phyloP scores from a whole-genome alignment of 441 rosid genomes.

The Euphorbia celastroides region DNA sequence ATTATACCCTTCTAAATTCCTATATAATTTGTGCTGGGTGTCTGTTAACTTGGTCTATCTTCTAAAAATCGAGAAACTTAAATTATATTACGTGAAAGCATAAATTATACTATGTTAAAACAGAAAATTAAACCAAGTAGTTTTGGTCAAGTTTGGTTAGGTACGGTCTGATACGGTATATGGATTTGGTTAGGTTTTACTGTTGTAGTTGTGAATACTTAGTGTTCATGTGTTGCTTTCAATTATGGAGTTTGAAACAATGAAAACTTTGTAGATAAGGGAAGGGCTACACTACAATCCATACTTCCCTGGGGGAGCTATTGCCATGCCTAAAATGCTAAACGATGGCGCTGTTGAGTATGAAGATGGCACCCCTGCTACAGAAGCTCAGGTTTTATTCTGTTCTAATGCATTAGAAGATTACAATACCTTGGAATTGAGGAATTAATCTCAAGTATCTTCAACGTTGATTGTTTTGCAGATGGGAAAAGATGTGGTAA shows the following conservation, averaged over 20 bases:
- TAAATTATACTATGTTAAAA: too few species aligned
- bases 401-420: not conserved
- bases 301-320: slow-evolving; percentile 98
- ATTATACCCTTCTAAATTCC: too few species aligned
- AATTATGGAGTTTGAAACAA: not conserved
- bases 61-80: too few species aligned
- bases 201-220: not conserved
- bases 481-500: slow-evolving; percentile 99
- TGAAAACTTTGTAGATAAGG: slow-evolving; percentile 52
- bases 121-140: too few species aligned
- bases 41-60: too few species aligned
- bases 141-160: too few species aligned
- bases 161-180: too few species aligned
- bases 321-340: slow-evolving; percentile 99
- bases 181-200: too few species aligned
- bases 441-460: slow-evolving; percentile 10
- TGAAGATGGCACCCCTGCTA: slow-evolving; percentile 95
- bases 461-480: slow-evolving; percentile 24
- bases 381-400: slow-evolving; percentile 85
- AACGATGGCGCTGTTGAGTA: slow-evolving; percentile 95
- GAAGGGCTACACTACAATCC: slow-evolving; percentile 99
- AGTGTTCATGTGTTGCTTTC: not conserved
- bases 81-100: too few species aligned
- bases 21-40: too few species aligned
- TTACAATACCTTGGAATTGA: not conserved